Evolutionary conservation across 2,329 filamentous ascomycete genomes (phyloP), one percentile per base, ranked within the genome.

Genomic region (Apiospora aurea): DNA sequence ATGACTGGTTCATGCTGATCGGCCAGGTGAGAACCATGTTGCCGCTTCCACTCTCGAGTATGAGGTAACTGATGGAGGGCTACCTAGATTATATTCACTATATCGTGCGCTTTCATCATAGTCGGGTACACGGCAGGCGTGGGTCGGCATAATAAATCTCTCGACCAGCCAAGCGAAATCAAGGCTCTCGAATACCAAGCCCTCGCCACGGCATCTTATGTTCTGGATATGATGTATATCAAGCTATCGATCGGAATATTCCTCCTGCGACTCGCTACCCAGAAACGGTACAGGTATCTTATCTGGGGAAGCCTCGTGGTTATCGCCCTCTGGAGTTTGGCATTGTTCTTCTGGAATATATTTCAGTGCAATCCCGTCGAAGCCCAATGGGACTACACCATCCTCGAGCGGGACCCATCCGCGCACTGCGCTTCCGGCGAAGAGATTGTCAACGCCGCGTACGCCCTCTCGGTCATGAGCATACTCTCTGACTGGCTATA

Each of bases 211-310:
- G 85, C 83, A 8, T 84, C 84, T 2, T 88, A 88, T 71, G 80
- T 89, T 64, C 74, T 85, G 13, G 83, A 87, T 73, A 89, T 89
- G 87, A 85, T 88, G 82, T 85, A 89, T 73, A 85, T 88, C 79
- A 89, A 89, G 78, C 79, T 89, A 69, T 87, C 87, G 78, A 88
- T 89, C 68, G 85, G 84, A 46, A 80, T 88, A 72, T 88, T 88
- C 73, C 82, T 88, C 11, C 78, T 89, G 24, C 82, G 86, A 7
- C 80, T 89, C 21, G 84, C 86, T 1, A 81, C 83, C 4, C 80
- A 83, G 57, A 83, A 80, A 67, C 77, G 83, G 26, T 89, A 89
- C 76, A 85, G 81, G 29, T 87, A 83, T 76, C 85, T 85, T 47
- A 82, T 89, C 7, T 82, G 82, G 74, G 75, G 79, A 67, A 86